Evolutionary conservation across 257 asterid genomes (phyloP).

Genomic region (Lycium barbarum): DNA sequence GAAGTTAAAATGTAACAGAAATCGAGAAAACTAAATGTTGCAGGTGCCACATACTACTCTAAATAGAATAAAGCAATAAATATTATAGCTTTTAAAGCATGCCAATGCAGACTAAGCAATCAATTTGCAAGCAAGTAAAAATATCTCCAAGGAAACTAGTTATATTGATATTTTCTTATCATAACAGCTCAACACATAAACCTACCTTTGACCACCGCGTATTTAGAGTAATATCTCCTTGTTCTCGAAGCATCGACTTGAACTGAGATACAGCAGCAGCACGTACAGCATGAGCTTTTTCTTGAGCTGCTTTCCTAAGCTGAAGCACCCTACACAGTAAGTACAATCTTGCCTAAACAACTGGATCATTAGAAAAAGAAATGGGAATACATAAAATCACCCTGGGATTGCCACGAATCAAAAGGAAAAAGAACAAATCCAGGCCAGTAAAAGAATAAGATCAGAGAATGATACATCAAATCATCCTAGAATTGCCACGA

Average conservation of each 20-base stretch:
- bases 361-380: slow-evolving; percentile 23
- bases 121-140: slow-evolving; percentile 23
- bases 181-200: slow-evolving; percentile 17
- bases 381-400: slow-evolving; percentile 1
- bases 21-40: slow-evolving; percentile 7
- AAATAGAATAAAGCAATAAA: neutral
- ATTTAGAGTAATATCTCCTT: slow-evolving; percentile 62
- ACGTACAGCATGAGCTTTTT: slow-evolving; percentile 78
- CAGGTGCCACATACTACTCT: neutral
- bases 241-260: slow-evolving; percentile 84
- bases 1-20: slow-evolving; percentile 1
- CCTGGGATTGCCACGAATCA: slow-evolving; percentile 7
- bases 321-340: slow-evolving; percentile 65
- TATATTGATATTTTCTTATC: slow-evolving; percentile 8
- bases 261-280: slow-evolving; percentile 72
- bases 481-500: slow-evolving; percentile 21
- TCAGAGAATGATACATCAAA: neutral
- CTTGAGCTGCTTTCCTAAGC: slow-evolving; percentile 77
- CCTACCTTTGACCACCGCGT: slow-evolving; percentile 97
- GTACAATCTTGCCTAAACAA: slow-evolving; percentile 34
- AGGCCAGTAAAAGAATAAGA: neutral
- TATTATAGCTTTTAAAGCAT: neutral
- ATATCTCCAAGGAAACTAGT: slow-evolving; percentile 6
- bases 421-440: slow-evolving; percentile 1
- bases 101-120: slow-evolving; percentile 3